Percentiles rank a stretch among this genome's conserved stretches.
These are phyloP conservation scores for Crithidia expoeki DNA, from an alignment of 208 protist species.

Conservation along the genomic window DNA sequence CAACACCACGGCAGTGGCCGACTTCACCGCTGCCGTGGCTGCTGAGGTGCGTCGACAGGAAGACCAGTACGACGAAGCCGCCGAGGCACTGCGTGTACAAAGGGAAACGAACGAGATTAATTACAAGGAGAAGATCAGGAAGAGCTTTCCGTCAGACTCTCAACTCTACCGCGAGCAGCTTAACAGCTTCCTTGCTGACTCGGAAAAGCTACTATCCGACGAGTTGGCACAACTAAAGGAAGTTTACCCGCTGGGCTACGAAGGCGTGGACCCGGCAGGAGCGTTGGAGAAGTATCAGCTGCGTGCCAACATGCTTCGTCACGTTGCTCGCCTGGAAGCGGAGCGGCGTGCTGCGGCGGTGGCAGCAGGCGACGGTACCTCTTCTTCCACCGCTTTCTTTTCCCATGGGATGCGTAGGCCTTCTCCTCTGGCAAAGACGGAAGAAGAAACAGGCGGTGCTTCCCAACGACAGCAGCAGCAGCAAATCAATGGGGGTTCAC, in stretches of 20 bases:
- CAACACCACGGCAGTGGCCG: slow-evolving; percentile 7
- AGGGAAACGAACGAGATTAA: not conserved
- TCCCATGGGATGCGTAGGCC: not conserved
- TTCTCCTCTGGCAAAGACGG: not conserved
- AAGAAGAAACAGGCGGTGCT: not conserved
- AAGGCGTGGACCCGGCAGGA: slow-evolving; percentile 9
- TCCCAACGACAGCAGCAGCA: not conserved
- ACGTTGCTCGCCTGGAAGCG: slow-evolving; percentile 27
- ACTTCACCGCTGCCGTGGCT: slow-evolving; percentile 23
- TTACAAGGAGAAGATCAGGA: not conserved
- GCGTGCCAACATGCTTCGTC: slow-evolving; percentile 9
- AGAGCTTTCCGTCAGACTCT: slow-evolving; percentile 9
- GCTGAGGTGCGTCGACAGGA: slow-evolving; percentile 47
- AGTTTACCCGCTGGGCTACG: slow-evolving; percentile 1
- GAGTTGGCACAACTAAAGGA: slow-evolving; percentile 11
- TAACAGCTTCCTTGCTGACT: slow-evolving; percentile 13
- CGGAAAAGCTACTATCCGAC: slow-evolving; percentile 14
- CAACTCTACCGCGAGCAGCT: slow-evolving; percentile 11
- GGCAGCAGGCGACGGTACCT: slow-evolving; percentile 21
- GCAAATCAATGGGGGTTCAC: not conserved
- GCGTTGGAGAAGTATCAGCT: slow-evolving; percentile 23
- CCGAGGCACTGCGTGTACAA: slow-evolving; percentile 5
- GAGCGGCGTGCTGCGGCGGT: slow-evolving; percentile 25
- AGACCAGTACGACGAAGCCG: slow-evolving; percentile 29
- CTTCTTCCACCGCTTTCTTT: not conserved